These are phyloP conservation scores for Vitellaria paradoxa DNA, from an alignment of 179 eudicot species.

Conservation along the genomic window DNA sequence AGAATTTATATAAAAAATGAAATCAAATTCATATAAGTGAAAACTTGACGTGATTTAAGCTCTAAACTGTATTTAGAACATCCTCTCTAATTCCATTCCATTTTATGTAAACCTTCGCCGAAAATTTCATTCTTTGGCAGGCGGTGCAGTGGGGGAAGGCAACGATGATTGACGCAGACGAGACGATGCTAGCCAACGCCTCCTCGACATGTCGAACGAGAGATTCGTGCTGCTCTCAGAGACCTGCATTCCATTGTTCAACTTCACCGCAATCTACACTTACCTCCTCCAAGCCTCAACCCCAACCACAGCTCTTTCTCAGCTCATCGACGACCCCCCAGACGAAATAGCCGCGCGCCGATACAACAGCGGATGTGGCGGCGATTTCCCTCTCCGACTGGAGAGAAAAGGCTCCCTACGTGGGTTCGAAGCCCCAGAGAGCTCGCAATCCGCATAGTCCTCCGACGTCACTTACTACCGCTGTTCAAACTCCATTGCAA, in stretches of 20 bases:
- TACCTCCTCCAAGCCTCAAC: conserved; percentile 32
- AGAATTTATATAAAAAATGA: no score
- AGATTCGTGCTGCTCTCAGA: conserved; percentile 64
- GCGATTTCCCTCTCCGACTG: conserved; percentile 43
- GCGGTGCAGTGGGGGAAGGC: conserved; percentile 66
- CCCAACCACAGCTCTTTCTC: conserved; percentile 48
- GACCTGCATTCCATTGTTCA: conserved; percentile 65
- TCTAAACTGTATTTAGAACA: no score
- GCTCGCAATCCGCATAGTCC: conserved; percentile 37
- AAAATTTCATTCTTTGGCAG: conserved; percentile 27
- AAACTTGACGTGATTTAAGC: no score
- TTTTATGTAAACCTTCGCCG: no score
- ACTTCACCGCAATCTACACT: conserved; percentile 50
- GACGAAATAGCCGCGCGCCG: conserved; percentile 41
- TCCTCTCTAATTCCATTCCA: no score
- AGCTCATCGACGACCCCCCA: conserved; percentile 55
- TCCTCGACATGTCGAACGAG: conserved; percentile 62
- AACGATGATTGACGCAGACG: conserved; percentile 55
- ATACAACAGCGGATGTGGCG: conserved; percentile 54
- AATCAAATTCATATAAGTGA: no score
- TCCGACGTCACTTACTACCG: conserved; percentile 36
- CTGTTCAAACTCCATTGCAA: conserved; percentile 46
- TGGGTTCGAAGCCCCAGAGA: conserved; percentile 48
- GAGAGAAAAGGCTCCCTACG: conserved; percentile 63
- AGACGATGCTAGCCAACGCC: conserved; percentile 75